Conservation (phyloP, 345 rosid species). For the Syzygium aromaticum region DNA sequence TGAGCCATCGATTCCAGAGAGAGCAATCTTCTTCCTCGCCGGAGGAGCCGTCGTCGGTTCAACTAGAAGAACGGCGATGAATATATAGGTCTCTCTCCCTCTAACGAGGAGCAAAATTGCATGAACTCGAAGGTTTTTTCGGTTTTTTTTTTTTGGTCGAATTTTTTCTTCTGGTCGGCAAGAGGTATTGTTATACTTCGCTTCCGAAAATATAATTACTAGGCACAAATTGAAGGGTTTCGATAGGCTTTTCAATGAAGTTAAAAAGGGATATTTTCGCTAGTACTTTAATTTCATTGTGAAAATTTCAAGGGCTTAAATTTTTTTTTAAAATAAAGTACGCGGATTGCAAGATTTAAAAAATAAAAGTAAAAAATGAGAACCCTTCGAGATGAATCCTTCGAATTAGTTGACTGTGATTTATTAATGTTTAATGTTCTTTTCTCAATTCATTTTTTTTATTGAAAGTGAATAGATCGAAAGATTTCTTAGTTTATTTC, state of each 20-base stretch:
- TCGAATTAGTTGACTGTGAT: not conserved
- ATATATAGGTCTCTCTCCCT: not conserved
- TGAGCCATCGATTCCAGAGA: constrained; percentile 23
- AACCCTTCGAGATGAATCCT: not conserved
- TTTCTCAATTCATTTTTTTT: not conserved
- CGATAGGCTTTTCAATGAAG: too few relatives aligned
- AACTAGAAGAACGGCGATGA: not conserved
- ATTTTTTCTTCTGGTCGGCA: not conserved
- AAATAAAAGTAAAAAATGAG: too few relatives aligned
- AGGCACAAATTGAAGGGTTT: too few relatives aligned
- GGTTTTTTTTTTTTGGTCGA: not conserved
- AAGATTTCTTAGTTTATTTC: not conserved
- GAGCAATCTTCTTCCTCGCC: not conserved
- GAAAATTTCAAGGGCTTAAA: not conserved
- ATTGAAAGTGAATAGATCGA: too few relatives aligned
- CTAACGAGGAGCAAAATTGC: not conserved
- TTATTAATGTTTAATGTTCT: too few relatives aligned
- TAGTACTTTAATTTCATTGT: not conserved
- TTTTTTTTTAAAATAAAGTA: not conserved
- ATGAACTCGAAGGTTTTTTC: not conserved
- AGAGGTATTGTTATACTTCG: not conserved
- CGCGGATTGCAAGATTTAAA: not conserved
- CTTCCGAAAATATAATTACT: not conserved
- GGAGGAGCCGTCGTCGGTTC: not conserved
- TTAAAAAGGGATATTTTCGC: too few relatives aligned